Base-by-base conservation (phyloP, 2,329 filamentous ascomycete species). In the Fusarium marasasianum region DNA sequence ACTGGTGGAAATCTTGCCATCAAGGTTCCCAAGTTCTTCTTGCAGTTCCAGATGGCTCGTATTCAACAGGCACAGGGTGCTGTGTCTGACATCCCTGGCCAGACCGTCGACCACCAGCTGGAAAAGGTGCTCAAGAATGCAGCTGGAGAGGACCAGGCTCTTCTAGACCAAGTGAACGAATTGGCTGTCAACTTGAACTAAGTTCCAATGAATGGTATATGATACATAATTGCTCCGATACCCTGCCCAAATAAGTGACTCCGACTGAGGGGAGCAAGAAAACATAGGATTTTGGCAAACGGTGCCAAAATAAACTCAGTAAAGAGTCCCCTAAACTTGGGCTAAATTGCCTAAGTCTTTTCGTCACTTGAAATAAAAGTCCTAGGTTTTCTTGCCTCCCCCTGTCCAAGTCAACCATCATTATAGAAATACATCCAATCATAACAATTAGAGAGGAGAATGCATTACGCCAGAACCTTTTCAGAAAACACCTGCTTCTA, bases 11-110 rank as follows among this genome's bases (percentile, higher is more conserved):
- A 77, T 63, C 81, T 91, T 24, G 86, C 84, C 5, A 87, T 91
- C 81, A 91, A 91, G 80, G 87, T 88, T 10, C 89, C 89, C 70
- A 91, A 91, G 80, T 91, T 91, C 85, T 91, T 91, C 79, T 79
- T 91, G 47, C 82, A 86, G 67, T 87, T 90, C 79, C 89, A 91
- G 80, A 84, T 91, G 40, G 86, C 86, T 45, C 83, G 89, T 29
- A 90, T 91, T 73, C 84, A 88, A 80, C 89, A 88, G 1, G 89
- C 89, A 1, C 87, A 90, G 81, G 89, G 89, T 1, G 87, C 86
- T 58, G 79, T 85, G 47, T 88, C 88, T 4, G 82, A 83, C 1
- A 86, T 82, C n/a, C 80, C 89, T 0, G 87, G 86, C 14, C 80
- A 83, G 76, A 86, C 87, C 78, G 88, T 91, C 15, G 85, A 89